These are phyloP conservation scores for Venturia carpophila DNA, from an alignment of 2,329 filamentous ascomycete genomes.

Conservation along the genomic window DNA sequence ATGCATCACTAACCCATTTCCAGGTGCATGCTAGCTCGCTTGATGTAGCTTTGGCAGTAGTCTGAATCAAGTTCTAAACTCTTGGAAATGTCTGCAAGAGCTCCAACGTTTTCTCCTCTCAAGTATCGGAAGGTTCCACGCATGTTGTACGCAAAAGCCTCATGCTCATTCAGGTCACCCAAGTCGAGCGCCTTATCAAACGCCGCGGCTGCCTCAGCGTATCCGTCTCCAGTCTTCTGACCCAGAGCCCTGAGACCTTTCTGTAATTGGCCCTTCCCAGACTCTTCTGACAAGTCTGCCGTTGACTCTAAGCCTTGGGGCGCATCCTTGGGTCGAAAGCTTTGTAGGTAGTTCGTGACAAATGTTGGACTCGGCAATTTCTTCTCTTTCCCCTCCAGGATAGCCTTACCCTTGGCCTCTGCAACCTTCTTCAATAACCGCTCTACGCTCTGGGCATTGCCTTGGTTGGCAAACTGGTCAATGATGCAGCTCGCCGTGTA, in stretches of 20 bases:
- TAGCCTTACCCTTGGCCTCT: constrained; percentile 84
- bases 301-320: constrained; percentile 77
- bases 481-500: constrained; percentile 99
- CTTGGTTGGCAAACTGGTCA: constrained; percentile 89
- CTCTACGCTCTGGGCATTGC: constrained; percentile 83
- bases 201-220: constrained; percentile 75
- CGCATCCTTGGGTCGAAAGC: constrained; percentile 77
- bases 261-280: constrained; percentile 77
- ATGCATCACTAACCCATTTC: constrained; percentile 61
- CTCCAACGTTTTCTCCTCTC: constrained; percentile 75
- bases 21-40: constrained; percentile 95
- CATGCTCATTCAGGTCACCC: constrained; percentile 69
- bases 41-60: constrained; percentile 95
- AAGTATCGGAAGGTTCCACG: constrained; percentile 93
- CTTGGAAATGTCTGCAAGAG: constrained; percentile 79
- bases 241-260: constrained; percentile 72
- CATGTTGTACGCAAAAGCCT: constrained; percentile 92
- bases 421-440: constrained; percentile 93
- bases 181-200: constrained; percentile 85
- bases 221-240: constrained; percentile 83
- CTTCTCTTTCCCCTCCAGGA: constrained; percentile 70
- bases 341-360: constrained; percentile 97
- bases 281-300: constrained; percentile 67
- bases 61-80: constrained; percentile 82
- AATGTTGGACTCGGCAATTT: constrained; percentile 93